Conservation (phyloP, 225 moss, liverwort and hornwort species). For the Marchantia polymorpha region DNA sequence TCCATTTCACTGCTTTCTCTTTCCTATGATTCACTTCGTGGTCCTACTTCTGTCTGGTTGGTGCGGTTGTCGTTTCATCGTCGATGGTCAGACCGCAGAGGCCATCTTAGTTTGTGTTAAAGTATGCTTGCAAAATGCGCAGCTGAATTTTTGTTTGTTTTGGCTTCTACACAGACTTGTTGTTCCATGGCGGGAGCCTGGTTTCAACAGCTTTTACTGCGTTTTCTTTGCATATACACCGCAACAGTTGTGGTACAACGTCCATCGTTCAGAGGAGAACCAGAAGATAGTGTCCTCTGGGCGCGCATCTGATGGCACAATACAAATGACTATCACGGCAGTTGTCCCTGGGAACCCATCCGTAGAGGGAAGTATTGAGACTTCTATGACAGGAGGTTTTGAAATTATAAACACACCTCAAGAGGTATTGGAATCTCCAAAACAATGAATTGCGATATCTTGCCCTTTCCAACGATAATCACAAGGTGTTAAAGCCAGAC, state of each 20-base stretch:
- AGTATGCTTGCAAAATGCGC: no score
- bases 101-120: no score
- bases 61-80: no score
- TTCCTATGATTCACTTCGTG: neutral
- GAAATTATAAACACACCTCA: constrained; percentile 60
- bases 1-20: neutral
- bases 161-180: constrained; percentile 55
- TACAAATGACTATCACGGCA: constrained; percentile 59
- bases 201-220: constrained; percentile 63
- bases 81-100: no score
- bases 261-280: constrained; percentile 35
- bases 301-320: constrained; percentile 52
- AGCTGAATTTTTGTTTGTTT: neutral
- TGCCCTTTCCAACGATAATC: no score
- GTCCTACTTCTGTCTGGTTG: neutral
- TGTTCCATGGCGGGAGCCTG: constrained; percentile 83
- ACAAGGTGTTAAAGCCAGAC: no score
- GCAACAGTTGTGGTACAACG: constrained; percentile 54
- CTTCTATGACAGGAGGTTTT: constrained; percentile 75
- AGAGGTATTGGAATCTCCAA: constrained; percentile 24
- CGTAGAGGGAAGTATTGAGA: constrained; percentile 46
- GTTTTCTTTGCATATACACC: constrained; percentile 65
- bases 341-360: constrained; percentile 56
- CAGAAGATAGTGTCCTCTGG: constrained; percentile 35
- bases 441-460: no score